Conservation (phyloP, 208 protist genomes). For the Acanthamoeba culbertsoni region DNA sequence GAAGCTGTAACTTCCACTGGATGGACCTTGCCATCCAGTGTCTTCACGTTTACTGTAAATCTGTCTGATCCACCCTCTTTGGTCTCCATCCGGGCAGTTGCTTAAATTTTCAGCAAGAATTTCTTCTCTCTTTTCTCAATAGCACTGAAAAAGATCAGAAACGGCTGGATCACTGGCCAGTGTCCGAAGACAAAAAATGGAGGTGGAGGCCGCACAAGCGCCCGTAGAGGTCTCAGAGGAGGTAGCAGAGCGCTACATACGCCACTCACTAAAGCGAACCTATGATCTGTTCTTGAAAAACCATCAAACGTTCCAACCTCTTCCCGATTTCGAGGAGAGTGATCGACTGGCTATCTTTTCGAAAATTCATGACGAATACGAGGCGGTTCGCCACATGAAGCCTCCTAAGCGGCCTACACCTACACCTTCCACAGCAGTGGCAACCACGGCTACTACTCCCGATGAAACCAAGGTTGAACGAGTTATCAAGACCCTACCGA, state of each 20-base stretch:
- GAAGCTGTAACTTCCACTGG: neutral
- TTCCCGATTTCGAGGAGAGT: slow-evolving; percentile 2
- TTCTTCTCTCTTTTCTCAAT: neutral
- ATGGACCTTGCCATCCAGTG: slow-evolving; percentile 21
- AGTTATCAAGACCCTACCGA: neutral
- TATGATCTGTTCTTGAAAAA: slow-evolving; percentile 45
- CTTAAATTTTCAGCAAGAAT: too few relatives aligned
- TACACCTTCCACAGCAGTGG: neutral
- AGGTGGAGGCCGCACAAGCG: neutral
- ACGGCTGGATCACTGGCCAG: neutral
- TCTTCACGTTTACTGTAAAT: slow-evolving; percentile 14
- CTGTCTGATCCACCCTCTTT: neutral
- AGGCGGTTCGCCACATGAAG: neutral
- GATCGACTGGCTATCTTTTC: neutral
- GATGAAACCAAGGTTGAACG: neutral
- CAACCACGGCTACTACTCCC: neutral
- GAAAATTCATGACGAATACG: slow-evolving; percentile 20
- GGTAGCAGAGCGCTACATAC: neutral
- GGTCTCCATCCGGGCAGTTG: too few relatives aligned
- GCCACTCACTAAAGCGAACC: neutral
- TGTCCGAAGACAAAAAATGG: neutral
- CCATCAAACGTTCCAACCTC: neutral
- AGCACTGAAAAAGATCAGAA: neutral
- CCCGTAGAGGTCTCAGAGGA: neutral
- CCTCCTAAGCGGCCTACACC: neutral